Base-by-base conservation (phyloP, 1,139 yeast genomes). In the Suhomyces terraborum region DNA sequence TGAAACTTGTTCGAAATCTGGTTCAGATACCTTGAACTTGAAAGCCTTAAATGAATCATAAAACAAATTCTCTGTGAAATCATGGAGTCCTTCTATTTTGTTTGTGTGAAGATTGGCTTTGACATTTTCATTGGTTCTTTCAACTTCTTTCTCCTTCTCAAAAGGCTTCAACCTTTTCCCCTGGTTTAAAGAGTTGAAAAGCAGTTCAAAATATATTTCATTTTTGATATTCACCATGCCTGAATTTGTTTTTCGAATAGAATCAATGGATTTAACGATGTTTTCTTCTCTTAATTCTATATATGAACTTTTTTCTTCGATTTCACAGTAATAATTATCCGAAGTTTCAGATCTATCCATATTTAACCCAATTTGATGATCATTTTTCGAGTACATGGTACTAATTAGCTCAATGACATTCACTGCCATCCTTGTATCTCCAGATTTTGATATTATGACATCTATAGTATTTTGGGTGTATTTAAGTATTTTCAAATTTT, bases 401-500 rank as follows among this genome's bases (percentile, higher is more conserved):
- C 69, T 59, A 9, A 65, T 36, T 21, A 66, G 44, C 44, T 67
- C 72, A 1, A 72, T 49, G 32, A 61, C 41, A 40, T 64, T 65
- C 26, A 67, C 55, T 5, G 65, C 69, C 9, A 53, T 51, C 29
- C 77, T 48, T 3, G 70, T 55, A 46, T 72, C 77, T 29, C 46
- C 44, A 8, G 61, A 52, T 25, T 38, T 42, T 8, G 44, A 41
- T 2, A 54, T 50, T 1, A 67, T 42, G n/a, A 52, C 28, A 2
- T 48, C 41, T 6, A 59, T 18, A 13, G 59, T 49, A 1, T 32
- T 41, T 1, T 49, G 45, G 14, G 49, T 40, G 27, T 51, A 59
- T 3, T 25, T 19, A 13, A 66, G 31, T 8, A 38, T 39, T 8
- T 44, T 35, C 4, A 50, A 37, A 4, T 39, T 25, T 16, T 51